These are phyloP conservation scores for Dothiorella sarmentorum DNA, from an alignment of 2,329 filamentous ascomycete species.

Conservation along the genomic window DNA sequence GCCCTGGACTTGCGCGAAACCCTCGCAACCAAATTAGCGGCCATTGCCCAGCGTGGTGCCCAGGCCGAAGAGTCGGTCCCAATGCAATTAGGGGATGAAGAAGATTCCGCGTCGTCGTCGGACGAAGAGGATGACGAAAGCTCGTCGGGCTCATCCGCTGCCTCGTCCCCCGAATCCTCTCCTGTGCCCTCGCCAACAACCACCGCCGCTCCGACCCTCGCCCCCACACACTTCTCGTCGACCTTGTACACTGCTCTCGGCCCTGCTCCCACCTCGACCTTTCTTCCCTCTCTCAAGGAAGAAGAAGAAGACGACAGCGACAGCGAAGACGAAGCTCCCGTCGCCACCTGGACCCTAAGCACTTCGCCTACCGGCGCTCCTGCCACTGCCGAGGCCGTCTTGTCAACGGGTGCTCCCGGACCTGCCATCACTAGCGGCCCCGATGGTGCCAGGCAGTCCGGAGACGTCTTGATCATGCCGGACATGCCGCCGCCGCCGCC, in stretches of 20 bases:
- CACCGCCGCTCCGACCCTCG: not conserved
- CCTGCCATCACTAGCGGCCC: not conserved
- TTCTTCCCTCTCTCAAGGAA: not conserved
- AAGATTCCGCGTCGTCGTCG: not conserved
- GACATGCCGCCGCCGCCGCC: constrained; percentile 21
- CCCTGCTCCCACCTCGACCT: not conserved
- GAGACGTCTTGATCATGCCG: constrained; percentile 3
- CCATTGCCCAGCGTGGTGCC: constrained; percentile 4
- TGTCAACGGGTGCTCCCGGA: not conserved
- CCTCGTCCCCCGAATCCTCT: not conserved
- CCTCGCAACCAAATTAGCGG: not conserved
- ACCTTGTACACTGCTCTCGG: not conserved
- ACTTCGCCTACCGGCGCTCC: not conserved
- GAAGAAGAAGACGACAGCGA: constrained; percentile 4
- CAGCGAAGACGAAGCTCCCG: not conserved
- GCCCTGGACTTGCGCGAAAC: constrained; percentile 4
- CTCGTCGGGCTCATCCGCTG: not conserved
- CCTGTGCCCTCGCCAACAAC: not conserved
- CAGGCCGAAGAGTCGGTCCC: not conserved
- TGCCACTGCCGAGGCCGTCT: not conserved
- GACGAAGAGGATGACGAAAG: constrained; percentile 14
- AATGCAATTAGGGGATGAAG: no score
- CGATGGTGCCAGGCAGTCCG: not conserved
- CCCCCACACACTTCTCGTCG: not conserved
- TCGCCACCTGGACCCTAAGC: not conserved